Base-by-base conservation (phyloP, 108 stramenopile genomes). In the Skeletonema tropicum region DNA sequence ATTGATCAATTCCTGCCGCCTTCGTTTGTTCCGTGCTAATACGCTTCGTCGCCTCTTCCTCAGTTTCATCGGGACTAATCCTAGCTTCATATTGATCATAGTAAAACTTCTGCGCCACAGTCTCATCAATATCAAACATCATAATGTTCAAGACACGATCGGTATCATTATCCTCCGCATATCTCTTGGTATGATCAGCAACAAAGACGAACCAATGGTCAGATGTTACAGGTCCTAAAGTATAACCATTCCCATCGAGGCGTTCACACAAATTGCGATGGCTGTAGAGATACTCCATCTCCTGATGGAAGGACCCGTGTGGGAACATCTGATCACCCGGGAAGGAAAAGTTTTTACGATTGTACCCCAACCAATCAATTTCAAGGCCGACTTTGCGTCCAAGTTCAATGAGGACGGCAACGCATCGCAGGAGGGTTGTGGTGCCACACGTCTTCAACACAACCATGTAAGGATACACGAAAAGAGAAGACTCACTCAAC, bases 171-270 rank as follows among this genome's bases (percentile, higher is more conserved):
- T 93, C 91, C 49, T 73, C 55, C 7, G 84, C 73, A 36, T 70
- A 70, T 55, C 97, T 94, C 71, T 90, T 94, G 58, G 96, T 98
- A 57, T 97, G 91, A 88, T 99, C 98, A 17, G 99, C 98, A 11
- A 99, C 97, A 83, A 95, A 99, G 64, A 99, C 98, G 71, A 98
- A 98, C 98, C 98, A 99, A 75, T 99, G 99, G 82, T 99, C 99
- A 10, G 88, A 86, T 4, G 97, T 99, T 68, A 99, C 86, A 0
- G 98, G 98, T 45, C 99, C 99, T 15, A 99, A 92, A 12, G 99
- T 96, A 84, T 99, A 97, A 23, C 98, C 99, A 76, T 86, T 85
- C 21, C 99, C 99, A 68, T 97, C 83, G 35, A 99, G 83, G 7
- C 94, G 90, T 21, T 96, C 92, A 60, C 90, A 94, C 62, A 98